Base-by-base conservation (phyloP, 805 yeast genomes). In the Metahyphopichia silvanorum region DNA sequence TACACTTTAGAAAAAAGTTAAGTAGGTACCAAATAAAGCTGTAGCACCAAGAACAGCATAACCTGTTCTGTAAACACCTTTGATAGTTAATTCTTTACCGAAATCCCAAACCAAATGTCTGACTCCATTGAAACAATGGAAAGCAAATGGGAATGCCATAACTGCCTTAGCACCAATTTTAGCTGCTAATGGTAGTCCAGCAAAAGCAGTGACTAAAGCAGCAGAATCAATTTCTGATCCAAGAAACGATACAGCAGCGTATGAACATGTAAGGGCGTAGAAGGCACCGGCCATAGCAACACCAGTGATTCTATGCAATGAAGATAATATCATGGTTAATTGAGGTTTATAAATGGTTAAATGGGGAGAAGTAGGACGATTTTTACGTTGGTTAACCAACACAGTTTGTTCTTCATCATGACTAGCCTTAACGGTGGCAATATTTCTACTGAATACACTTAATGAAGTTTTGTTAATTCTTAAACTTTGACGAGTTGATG, bases 31-130 rank as follows among this genome's bases (percentile, higher is more conserved):
- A 16, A 79, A 41, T 24, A 69, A 39, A 21, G 72, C 77, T 16
- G 79, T 66, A 47, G 77, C 66, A 18, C 81, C 97, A 37, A 88
- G 59, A 13, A 87, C 95, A 29, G 76, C 67, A 64, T 86, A 86
- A 43, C 96, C 98, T 22, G 97, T 88, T 66, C 82, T 78, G 78
- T 85, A 84, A 37, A 93, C 96, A 47, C 95, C 97, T 55, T 82
- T 77, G 47, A 86, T 53, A 40, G 88, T 75, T 56, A 91, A 74
- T 61, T 82, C 85, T 46, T 67, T 71, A 58, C 95, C 95, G 33
- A 79, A 59, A 60, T 93, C 98, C 98, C 98, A 93, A 35, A 86
- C 55, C 62, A 91, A 68, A 61, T 93, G 98, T 76, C 98, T 86
- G 43, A 91, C 39, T 50, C 98, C 97, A 59, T 89, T 87, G 57